phyloP scores from a whole-genome alignment of 768 basidiomycete genomes.

The Rhizopogon roseolus region DNA sequence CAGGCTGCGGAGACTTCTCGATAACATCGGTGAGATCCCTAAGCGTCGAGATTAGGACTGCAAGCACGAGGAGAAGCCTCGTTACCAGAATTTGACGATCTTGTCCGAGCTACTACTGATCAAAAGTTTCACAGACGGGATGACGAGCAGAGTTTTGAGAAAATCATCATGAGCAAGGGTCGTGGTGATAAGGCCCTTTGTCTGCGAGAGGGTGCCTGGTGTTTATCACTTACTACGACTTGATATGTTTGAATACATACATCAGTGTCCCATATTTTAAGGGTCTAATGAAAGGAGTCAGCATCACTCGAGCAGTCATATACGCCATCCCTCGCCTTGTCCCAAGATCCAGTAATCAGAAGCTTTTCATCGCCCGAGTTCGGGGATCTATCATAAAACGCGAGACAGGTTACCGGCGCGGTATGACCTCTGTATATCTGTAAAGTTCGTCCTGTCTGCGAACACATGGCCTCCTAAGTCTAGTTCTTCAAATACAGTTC shows the following conservation, averaged over 20 bases:
- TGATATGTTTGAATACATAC: conserved; percentile 35
- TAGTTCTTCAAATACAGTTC: neutral
- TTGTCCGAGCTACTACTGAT: conserved; percentile 92
- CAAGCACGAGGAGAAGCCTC: conserved; percentile 11
- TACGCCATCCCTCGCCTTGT: conserved; percentile 47
- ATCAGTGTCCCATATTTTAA: conserved; percentile 80
- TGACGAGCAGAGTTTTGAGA: conserved; percentile 75
- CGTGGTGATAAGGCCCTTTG: conserved; percentile 62
- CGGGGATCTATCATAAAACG: conserved; percentile 47
- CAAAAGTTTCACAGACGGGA: conserved; percentile 61
- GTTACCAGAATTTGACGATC: conserved; percentile 78
- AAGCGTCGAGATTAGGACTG: neutral
- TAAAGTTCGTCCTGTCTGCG: conserved; percentile 74
- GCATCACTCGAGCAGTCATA: neutral
- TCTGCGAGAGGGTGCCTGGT: conserved; percentile 37
- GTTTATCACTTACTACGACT: neutral
- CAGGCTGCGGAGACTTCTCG: conserved; percentile 39
- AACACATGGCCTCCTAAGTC: conserved; percentile 1
- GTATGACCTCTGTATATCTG: conserved; percentile 79
- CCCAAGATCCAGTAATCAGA: conserved; percentile 93
- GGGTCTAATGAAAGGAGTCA: conserved; percentile 47
- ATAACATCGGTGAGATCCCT: conserved; percentile 62
- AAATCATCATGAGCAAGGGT: conserved; percentile 86
- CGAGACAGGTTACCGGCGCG: conserved; percentile 84
- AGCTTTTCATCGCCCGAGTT: conserved; percentile 41